phyloP scores from a whole-genome alignment of 768 basidiomycete species.

The Lepiota brunneoincarnata region DNA sequence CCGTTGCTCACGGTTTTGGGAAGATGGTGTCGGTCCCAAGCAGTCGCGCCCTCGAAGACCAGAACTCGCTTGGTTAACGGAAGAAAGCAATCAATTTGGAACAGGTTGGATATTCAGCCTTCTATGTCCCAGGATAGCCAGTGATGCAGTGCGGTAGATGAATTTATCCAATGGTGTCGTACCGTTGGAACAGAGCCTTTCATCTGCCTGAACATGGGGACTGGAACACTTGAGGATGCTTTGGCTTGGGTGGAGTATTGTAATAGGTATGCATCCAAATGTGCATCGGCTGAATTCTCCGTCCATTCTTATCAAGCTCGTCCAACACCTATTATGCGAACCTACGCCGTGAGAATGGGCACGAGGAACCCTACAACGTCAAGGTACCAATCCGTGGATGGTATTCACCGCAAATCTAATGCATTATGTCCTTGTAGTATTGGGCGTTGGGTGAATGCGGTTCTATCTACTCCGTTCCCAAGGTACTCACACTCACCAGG shows the following conservation, averaged over 20 bases:
- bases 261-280: slow-evolving; percentile 36
- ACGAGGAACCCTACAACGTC: slow-evolving; percentile 52
- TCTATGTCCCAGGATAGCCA: neutral
- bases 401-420: neutral
- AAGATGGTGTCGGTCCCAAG: slow-evolving; percentile 54
- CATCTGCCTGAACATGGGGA: slow-evolving; percentile 64
- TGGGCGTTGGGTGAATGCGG: slow-evolving; percentile 29
- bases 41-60: slow-evolving; percentile 48
- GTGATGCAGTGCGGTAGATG: slow-evolving; percentile 21
- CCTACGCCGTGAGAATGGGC: slow-evolving; percentile 54
- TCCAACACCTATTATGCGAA: slow-evolving; percentile 51
- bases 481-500: slow-evolving; percentile 30
- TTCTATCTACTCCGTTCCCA: neutral
- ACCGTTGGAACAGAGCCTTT: slow-evolving; percentile 52
- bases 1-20: neutral
- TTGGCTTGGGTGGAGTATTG: slow-evolving; percentile 64
- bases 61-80: slow-evolving; percentile 59
- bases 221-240: slow-evolving; percentile 58
- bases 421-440: slow-evolving; percentile 20
- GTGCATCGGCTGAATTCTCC: neutral
- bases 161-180: slow-evolving; percentile 57
- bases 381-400: slow-evolving; percentile 23
- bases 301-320: slow-evolving; percentile 19
- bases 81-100: slow-evolving; percentile 62
- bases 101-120: slow-evolving; percentile 32